phyloP scores from a whole-genome alignment of 1,139 yeast species.

The Diutina catenulata region DNA sequence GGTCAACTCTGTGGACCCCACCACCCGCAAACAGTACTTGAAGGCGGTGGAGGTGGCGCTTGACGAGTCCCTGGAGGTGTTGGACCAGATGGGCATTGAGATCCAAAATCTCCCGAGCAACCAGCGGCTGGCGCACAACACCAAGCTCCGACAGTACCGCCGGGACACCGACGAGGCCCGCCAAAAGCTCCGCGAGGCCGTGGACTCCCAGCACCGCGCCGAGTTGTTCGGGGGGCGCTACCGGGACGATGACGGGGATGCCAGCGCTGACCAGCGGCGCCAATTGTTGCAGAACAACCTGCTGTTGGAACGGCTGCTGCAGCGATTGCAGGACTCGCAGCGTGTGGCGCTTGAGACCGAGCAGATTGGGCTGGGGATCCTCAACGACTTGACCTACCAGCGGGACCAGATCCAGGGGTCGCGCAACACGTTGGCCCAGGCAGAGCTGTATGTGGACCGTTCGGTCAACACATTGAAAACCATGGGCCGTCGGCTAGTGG shows the following conservation, averaged over 20 bases:
- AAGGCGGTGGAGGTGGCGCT: constrained; percentile 55
- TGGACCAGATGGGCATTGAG: constrained; percentile 74
- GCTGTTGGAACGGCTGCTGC: constrained; percentile 71
- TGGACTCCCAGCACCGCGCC: constrained; percentile 54
- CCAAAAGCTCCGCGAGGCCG: constrained; percentile 34
- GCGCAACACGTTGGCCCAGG: constrained; percentile 74
- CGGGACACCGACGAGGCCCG: constrained; percentile 49
- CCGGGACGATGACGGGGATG: constrained; percentile 22
- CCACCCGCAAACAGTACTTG: constrained; percentile 37
- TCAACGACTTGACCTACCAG: constrained; percentile 83
- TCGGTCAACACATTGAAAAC: constrained; percentile 76
- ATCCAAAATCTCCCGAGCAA: constrained; percentile 70
- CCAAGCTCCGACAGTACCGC: constrained; percentile 59
- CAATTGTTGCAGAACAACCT: constrained; percentile 71
- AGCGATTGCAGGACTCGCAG: constrained; percentile 77
- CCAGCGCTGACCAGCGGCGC: constrained; percentile 62
- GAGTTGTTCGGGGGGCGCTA: constrained; percentile 56
- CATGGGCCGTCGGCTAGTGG: constrained; percentile 93
- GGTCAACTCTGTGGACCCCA: constrained; percentile 39
- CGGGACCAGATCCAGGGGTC: constrained; percentile 84
- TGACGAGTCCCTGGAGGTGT: constrained; percentile 69
- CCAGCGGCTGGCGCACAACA: constrained; percentile 54
- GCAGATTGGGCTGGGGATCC: constrained; percentile 78
- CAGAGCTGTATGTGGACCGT: constrained; percentile 88
- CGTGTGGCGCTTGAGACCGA: constrained; percentile 91